These are phyloP conservation scores for Tetradesmus obliquus DNA, from an alignment of 139 green algal genomes.

Conservation along the genomic window DNA sequence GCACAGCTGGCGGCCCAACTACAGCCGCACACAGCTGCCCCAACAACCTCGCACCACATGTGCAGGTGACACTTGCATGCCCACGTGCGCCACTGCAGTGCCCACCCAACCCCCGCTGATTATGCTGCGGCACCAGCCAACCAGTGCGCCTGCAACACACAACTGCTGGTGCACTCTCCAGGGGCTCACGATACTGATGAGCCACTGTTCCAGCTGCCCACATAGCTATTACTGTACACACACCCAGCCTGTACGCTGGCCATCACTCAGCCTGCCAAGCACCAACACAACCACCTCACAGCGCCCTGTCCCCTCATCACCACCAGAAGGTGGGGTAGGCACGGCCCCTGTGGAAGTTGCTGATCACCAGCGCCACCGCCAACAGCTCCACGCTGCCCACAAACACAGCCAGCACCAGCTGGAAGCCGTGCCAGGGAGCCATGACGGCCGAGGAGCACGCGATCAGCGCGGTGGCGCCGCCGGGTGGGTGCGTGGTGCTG, in stretches of 20 bases:
- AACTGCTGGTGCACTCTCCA: background rate
- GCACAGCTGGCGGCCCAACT: too few species aligned
- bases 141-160: background rate
- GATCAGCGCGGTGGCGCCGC: conserved; percentile 59
- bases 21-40: too few species aligned
- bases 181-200: too few species aligned
- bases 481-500: conserved; percentile 56
- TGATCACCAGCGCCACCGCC: conserved; percentile 47
- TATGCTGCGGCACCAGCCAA: background rate
- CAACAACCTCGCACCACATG: too few species aligned
- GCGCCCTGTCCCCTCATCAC: background rate
- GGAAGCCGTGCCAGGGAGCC: conserved; percentile 52
- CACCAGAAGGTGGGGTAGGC: conserved; percentile 62
- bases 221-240: too few species aligned
- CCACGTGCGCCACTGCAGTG: too few species aligned
- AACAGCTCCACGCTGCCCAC: conserved; percentile 51
- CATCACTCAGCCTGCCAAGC: too few species aligned
- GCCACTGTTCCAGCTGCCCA: too few species aligned
- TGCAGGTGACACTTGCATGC: too few species aligned
- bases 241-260: too few species aligned
- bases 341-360: conserved; percentile 46
- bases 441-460: conserved; percentile 35
- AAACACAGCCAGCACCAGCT: conserved; percentile 53
- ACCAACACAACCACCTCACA: background rate
- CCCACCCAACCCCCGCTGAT: too few species aligned